These are phyloP conservation scores for Microsporum audouinii DNA, from an alignment of 2,329 filamentous ascomycete genomes.

Conservation along the genomic window DNA sequence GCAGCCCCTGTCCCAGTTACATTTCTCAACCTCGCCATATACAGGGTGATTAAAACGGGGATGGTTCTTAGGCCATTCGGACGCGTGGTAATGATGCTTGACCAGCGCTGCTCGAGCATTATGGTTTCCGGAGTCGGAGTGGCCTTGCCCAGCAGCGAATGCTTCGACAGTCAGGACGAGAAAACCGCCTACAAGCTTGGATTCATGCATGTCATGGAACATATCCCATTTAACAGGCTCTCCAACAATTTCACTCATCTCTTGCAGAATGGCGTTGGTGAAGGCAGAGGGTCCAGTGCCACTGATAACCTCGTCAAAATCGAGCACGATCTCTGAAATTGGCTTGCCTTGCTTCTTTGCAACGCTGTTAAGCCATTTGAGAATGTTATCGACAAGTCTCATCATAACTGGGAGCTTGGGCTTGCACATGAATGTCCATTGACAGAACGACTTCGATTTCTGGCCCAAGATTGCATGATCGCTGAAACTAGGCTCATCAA, in stretches of 20 bases:
- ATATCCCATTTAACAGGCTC: conserved; percentile 47
- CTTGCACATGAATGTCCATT: conserved; percentile 65
- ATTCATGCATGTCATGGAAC: conserved; percentile 57
- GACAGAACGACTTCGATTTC: conserved; percentile 60
- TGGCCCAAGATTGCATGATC: conserved; percentile 54
- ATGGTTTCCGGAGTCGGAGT: conserved; percentile 62
- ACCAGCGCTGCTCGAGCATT: conserved; percentile 54
- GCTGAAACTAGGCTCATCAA: conserved; percentile 55
- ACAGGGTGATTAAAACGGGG: conserved; percentile 56
- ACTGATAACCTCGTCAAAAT: conserved; percentile 61
- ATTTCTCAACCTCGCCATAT: conserved; percentile 58
- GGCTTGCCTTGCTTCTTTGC: conserved; percentile 48
- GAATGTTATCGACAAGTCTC: conserved; percentile 55
- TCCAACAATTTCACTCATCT: conserved; percentile 46
- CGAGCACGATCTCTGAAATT: conserved; percentile 51
- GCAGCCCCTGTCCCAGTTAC: conserved; percentile 57
- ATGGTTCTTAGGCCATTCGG: conserved; percentile 57
- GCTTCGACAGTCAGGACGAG: conserved; percentile 60
- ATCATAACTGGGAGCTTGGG: conserved; percentile 58
- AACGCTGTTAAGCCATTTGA: conserved; percentile 52
- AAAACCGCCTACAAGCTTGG: conserved; percentile 52
- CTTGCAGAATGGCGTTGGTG: conserved; percentile 51
- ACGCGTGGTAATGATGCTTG: conserved; percentile 65
- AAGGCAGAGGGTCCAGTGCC: conserved; percentile 64
- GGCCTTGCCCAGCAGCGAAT: conserved; percentile 61